Evolutionary conservation across 2,329 filamentous ascomycete genomes (phyloP), one percentile per base, ranked within the genome.

Genomic region (Paraphoma sp.): DNA sequence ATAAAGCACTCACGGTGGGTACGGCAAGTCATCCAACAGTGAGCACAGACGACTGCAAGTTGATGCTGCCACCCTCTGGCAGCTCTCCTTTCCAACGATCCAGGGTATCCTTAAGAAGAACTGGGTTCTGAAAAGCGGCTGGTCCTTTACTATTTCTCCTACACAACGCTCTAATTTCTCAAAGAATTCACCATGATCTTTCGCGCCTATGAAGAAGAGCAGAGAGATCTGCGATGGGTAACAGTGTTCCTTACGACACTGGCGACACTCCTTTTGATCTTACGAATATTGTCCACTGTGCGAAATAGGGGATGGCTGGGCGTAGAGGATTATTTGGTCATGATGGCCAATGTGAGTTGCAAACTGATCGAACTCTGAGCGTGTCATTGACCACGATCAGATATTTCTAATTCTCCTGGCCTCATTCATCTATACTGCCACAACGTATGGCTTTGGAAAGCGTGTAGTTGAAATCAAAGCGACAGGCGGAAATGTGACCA

Each of bases 271-370:
- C 53, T 72, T 12, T 40, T 72, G 8, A 12, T 51, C 6, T 48
- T 33, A 17, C 60, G 69, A 11, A 48, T 71, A 30, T 43, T 51
- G 6, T 61, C 62, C 1, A 69, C 67, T 28, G 58, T 61, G 23
- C 63, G 59, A 29, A 62, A 67, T 41, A 56, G 67, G 43, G 69
- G 69, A 3, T 70, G 64, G 63, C 54, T 70, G 28, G 69, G 69
- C 5, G 9, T 61, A 6, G 69, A 72, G 46, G 69, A 72, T 41
- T 62, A 23, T 1, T 61, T 70, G 40, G 65, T 72, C 4, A 62
- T 68, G 10, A 41, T 54, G 17, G 54, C 69, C 7, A 60, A 58
- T 46, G 69, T 71, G 48, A 60, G 64, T 52, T 36, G 7, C 38
- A 10, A 2, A 1, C 14, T 23, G 17, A 40, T 9, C 18, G 14